Conservation (phyloP, 192 early-diverging fungal species). For the Entrophospora sp. region DNA sequence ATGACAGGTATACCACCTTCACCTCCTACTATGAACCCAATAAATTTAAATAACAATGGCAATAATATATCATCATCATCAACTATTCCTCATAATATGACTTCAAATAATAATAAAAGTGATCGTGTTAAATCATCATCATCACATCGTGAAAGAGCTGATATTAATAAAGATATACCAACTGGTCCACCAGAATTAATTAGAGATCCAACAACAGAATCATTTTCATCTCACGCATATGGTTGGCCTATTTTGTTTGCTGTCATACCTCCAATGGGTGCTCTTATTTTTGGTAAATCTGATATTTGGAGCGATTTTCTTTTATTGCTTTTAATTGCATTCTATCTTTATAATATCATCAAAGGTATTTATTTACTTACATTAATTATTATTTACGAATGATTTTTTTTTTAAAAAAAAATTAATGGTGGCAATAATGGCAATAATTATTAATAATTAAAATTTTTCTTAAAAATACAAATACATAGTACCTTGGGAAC, state of each 20-base stretch:
- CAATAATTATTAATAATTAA: background rate
- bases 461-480: background rate
- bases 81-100: background rate
- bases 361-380: constrained; percentile 41
- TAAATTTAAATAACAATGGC: constrained; percentile 14
- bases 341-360: constrained; percentile 52
- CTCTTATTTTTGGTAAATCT: constrained; percentile 47
- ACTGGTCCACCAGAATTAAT: constrained; percentile 19
- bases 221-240: constrained; percentile 34
- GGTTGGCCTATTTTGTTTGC: constrained; percentile 54
- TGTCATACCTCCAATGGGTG: constrained; percentile 44
- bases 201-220: constrained; percentile 18
- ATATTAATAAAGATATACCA: constrained; percentile 13
- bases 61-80: constrained; percentile 10
- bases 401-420: background rate
- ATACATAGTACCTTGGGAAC: constrained; percentile 47
- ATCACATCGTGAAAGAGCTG: background rate
- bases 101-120: background rate
- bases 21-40: background rate
- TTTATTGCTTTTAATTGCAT: constrained; percentile 42
- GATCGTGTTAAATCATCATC: background rate
- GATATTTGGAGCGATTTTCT: constrained; percentile 54
- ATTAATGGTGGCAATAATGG: no score
- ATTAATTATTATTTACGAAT: background rate
- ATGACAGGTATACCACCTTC: background rate